A percentile compares a stretch with the other conserved stretches of the same genome.
Conservation (phyloP, 805 yeast genomes). For the Scheffersomyces coipomensis region DNA sequence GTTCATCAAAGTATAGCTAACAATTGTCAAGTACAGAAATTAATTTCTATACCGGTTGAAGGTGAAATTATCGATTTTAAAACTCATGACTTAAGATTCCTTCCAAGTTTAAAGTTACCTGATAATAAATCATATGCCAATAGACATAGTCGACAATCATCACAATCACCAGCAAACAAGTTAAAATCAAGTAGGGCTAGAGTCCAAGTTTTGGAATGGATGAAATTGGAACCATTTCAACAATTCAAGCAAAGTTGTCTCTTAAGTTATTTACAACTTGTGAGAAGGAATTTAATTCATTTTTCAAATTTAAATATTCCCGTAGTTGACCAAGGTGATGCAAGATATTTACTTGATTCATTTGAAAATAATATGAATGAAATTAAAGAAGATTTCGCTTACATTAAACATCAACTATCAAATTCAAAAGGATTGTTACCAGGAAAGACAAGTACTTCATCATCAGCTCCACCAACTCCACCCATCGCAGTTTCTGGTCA, state of each 20-base stretch:
- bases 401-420: slow-evolving; percentile 6
- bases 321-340: slow-evolving; percentile 13
- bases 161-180: slow-evolving; percentile 16
- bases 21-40: slow-evolving; percentile 3
- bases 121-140: slow-evolving; percentile 5
- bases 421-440: no score
- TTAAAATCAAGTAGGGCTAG: slow-evolving; percentile 17
- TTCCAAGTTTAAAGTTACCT: slow-evolving; percentile 7
- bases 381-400: slow-evolving; percentile 17
- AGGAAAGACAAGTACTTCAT: no score
- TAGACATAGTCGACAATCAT: slow-evolving; percentile 1
- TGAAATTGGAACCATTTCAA: slow-evolving; percentile 33
- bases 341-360: slow-evolving; percentile 17
- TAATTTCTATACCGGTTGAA: slow-evolving; percentile 5
- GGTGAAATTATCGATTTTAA: slow-evolving; percentile 38
- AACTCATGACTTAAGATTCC: slow-evolving; percentile 33
- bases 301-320: slow-evolving; percentile 13
- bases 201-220: slow-evolving; percentile 36
- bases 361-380: slow-evolving; percentile 16
- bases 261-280: slow-evolving; percentile 14
- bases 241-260: slow-evolving; percentile 22
- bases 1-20: slow-evolving; percentile 2
- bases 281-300: slow-evolving; percentile 11
- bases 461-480: no score
- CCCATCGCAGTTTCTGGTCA: no score